These are phyloP conservation scores for Candida insectalens DNA, from an alignment of 805 yeast species.

Conservation along the genomic window DNA sequence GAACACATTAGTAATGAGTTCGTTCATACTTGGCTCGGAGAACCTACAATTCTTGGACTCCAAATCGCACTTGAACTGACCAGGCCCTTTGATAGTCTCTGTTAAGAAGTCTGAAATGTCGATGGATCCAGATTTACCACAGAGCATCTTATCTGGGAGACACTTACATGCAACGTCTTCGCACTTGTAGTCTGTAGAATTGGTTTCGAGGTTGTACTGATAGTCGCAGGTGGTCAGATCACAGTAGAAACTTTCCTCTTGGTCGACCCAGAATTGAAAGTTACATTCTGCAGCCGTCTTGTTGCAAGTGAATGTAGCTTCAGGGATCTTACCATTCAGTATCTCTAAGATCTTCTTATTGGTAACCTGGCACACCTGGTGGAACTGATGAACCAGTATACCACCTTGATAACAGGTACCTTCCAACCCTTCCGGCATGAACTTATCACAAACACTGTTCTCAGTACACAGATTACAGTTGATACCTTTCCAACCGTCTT, in stretches of 20 bases:
- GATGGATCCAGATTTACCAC: constrained; percentile 91
- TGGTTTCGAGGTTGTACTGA: constrained; percentile 48
- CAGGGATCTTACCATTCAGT: constrained; percentile 73
- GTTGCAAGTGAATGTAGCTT: constrained; percentile 87
- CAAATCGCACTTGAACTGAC: constrained; percentile 77
- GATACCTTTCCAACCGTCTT: constrained; percentile 86
- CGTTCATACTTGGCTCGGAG: constrained; percentile 95
- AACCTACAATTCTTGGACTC: constrained; percentile 56
- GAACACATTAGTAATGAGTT: constrained; percentile 77
- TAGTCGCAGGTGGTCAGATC: constrained; percentile 68
- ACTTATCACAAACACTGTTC: constrained; percentile 72
- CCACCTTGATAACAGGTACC: constrained; percentile 92
- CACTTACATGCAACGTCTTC: constrained; percentile 76
- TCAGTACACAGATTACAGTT: constrained; percentile 80
- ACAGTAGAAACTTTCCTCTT: constrained; percentile 84
- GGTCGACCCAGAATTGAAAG: constrained; percentile 94
- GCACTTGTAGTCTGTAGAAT: constrained; percentile 72
- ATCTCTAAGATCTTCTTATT: constrained; percentile 76
- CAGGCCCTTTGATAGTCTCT: constrained; percentile 89
- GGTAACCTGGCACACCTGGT: constrained; percentile 93
- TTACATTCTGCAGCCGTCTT: constrained; percentile 57
- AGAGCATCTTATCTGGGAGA: constrained; percentile 83
- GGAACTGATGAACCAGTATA: constrained; percentile 65
- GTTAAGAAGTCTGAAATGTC: constrained; percentile 89
- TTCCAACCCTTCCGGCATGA: constrained; percentile 71